Evolutionary conservation across 768 basidiomycete species (phyloP).

Genomic region (Strobilomyces echinocephalus): DNA sequence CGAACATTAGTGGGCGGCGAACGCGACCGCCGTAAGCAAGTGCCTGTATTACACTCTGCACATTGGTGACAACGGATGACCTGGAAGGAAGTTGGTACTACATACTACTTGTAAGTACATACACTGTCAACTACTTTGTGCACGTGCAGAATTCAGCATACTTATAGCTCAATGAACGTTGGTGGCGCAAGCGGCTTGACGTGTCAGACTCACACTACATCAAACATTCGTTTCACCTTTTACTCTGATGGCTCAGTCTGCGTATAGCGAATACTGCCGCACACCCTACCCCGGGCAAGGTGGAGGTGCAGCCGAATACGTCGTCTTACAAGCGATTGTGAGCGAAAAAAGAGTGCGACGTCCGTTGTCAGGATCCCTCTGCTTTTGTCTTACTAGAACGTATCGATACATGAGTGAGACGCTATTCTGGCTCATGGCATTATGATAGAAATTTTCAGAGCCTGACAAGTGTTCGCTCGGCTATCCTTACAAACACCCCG

Average conservation of each 20-base stretch:
- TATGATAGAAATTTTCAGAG: not conserved
- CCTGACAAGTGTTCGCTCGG: not conserved
- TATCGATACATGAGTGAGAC: slow-evolving; percentile 3
- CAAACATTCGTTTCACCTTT: not conserved
- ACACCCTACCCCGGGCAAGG: too few species aligned
- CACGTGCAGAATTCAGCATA: too few species aligned
- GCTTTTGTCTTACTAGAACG: not conserved
- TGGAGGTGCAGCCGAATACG: slow-evolving; percentile 7
- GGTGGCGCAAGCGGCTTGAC: not conserved
- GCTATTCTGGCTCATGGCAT: not conserved
- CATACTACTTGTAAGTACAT: too few species aligned
- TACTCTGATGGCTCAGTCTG: not conserved
- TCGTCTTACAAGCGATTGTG: slow-evolving; percentile 2
- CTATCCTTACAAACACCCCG: not conserved
- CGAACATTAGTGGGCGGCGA: too few species aligned
- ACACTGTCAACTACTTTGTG: too few species aligned
- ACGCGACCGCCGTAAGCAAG: too few species aligned
- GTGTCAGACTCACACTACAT: not conserved
- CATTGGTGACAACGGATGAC: too few species aligned
- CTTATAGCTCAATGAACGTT: too few species aligned
- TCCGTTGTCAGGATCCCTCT: slow-evolving; percentile 1
- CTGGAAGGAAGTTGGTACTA: too few species aligned
- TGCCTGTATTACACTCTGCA: too few species aligned
- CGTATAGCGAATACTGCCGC: slow-evolving; percentile 1
- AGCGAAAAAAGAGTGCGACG: not conserved